Evolutionary conservation across 768 basidiomycete species (phyloP).

Genomic region (Mycena rebaudengoi): DNA sequence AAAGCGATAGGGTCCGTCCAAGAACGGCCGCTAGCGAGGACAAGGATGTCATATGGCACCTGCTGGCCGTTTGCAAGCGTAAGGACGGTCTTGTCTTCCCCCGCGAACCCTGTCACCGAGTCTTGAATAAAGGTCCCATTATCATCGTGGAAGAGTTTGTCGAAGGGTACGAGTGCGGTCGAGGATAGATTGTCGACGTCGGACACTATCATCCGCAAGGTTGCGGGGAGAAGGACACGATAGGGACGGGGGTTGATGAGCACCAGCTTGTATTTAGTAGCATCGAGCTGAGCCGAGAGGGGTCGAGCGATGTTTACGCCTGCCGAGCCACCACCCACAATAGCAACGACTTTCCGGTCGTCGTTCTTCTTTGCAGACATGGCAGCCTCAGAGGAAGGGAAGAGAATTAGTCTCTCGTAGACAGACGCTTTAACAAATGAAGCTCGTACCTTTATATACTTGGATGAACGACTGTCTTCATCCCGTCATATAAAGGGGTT

Average conservation of each 20-base stretch:
- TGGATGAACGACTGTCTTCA: too few relatives aligned
- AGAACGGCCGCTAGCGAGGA: constrained; percentile 65
- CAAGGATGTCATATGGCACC: constrained; percentile 61
- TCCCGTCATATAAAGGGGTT: too few relatives aligned
- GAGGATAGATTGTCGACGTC: constrained; percentile 48
- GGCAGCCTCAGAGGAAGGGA: too few relatives aligned
- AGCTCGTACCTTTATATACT: too few relatives aligned
- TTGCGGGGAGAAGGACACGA: constrained; percentile 57
- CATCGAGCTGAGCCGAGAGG: constrained; percentile 58
- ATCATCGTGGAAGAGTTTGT: constrained; percentile 54
- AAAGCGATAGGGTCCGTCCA: constrained; percentile 62
- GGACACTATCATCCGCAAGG: constrained; percentile 62
- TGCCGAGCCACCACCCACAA: constrained; percentile 67
- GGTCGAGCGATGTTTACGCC: constrained; percentile 54
- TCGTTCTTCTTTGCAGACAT: constrained; percentile 22
- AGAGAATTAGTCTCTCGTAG: too few relatives aligned
- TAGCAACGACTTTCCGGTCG: constrained; percentile 41
- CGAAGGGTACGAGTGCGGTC: constrained; percentile 57
- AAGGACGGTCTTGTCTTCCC: constrained; percentile 52
- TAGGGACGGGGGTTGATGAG: constrained; percentile 64
- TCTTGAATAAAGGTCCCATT: constrained; percentile 57
- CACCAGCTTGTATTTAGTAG: constrained; percentile 56
- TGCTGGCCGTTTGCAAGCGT: constrained; percentile 58
- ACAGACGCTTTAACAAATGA: too few relatives aligned
- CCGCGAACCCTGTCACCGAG: constrained; percentile 40